Evolutionary conservation across 768 basidiomycete genomes (phyloP).

Genomic region (Serpula lacrymans): DNA sequence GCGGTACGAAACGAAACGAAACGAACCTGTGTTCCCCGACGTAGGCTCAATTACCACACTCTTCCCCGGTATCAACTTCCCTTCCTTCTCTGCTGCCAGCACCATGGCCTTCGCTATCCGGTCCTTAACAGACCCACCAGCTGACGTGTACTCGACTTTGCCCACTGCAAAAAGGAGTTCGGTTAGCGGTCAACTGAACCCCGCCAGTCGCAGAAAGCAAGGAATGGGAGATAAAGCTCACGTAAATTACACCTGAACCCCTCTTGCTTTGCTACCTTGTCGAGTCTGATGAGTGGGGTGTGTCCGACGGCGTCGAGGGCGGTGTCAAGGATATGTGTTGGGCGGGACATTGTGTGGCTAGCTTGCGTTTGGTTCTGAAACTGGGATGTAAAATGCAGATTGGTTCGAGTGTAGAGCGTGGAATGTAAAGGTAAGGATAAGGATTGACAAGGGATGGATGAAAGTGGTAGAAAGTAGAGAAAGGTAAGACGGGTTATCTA

Average conservation of each 20-base stretch:
- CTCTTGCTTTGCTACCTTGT: conserved; percentile 69
- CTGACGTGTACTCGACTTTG: conserved; percentile 87
- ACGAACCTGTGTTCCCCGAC: conserved; percentile 89
- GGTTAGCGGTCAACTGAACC: too few relatives aligned
- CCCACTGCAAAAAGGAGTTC: conserved; percentile 50
- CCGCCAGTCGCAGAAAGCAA: neutral
- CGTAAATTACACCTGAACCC: conserved; percentile 87
- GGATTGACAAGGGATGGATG: neutral
- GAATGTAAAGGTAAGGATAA: conserved; percentile 1
- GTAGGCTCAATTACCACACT: conserved; percentile 95
- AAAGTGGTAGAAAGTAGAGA: conserved; percentile 1
- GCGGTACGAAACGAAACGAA: neutral
- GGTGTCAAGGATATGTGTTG: conserved; percentile 58
- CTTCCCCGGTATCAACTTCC: conserved; percentile 79
- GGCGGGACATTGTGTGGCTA: conserved; percentile 25
- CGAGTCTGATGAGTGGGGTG: conserved; percentile 86
- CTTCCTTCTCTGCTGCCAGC: conserved; percentile 87
- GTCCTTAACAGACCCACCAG: conserved; percentile 94
- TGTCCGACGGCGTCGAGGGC: conserved; percentile 86
- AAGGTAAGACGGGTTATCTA: too few relatives aligned
- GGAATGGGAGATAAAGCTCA: conserved; percentile 5
- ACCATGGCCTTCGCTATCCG: conserved; percentile 97
- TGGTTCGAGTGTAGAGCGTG: neutral
- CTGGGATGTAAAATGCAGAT: neutral
- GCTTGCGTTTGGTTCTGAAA: neutral